Percentiles rank a stretch among this genome's conserved stretches.
Conservation (phyloP, 2,329 filamentous ascomycete species). For the Penicillium sp. region DNA sequence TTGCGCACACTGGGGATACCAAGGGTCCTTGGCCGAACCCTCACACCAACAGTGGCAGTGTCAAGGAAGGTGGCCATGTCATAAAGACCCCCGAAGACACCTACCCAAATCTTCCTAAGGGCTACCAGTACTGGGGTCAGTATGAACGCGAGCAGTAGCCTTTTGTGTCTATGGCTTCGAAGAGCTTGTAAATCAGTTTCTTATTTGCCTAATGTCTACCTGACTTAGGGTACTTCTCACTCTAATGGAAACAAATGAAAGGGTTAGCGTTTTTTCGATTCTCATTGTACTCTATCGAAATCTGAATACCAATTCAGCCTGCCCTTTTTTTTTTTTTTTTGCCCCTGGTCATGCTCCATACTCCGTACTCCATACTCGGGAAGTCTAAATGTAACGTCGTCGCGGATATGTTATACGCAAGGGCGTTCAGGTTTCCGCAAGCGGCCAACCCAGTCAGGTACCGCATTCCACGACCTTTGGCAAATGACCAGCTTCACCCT, state of each 20-base stretch:
- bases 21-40: slow-evolving; percentile 17
- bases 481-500: neutral
- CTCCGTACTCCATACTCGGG: neutral
- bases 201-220: slow-evolving; percentile 2
- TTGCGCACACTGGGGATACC: slow-evolving; percentile 7
- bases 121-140: slow-evolving; percentile 20
- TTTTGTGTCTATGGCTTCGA: neutral
- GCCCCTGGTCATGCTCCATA: neutral
- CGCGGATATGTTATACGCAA: neutral
- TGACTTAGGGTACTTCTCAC: slow-evolving; percentile 6
- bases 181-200: slow-evolving; percentile 23
- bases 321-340: neutral
- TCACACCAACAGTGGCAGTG: slow-evolving; percentile 16
- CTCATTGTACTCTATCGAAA: neutral
- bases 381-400: neutral
- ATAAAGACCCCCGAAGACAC: slow-evolving; percentile 10
- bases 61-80: slow-evolving; percentile 10
- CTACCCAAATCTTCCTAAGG: slow-evolving; percentile 14
- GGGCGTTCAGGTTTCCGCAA: neutral
- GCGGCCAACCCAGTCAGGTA: neutral
- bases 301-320: neutral
- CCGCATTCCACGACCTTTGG: neutral
- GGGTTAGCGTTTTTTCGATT: neutral
- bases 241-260: slow-evolving; percentile 2
- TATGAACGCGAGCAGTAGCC: slow-evolving; percentile 10